phyloP scores from a whole-genome alignment of 495 filamentous ascomycete species.

The Penicillium odoratum region DNA sequence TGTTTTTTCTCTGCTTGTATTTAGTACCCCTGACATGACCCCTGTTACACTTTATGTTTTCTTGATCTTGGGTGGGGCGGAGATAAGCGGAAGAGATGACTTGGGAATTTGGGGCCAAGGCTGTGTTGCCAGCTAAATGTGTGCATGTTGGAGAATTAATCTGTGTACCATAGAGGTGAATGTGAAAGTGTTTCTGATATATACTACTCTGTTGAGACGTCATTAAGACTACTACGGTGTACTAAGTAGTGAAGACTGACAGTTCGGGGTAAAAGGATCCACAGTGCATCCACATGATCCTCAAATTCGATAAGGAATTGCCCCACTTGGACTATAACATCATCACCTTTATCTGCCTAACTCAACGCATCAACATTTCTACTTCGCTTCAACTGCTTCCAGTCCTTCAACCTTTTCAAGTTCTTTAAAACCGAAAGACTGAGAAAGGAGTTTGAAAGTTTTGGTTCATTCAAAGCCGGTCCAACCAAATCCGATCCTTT shows the following conservation, averaged over 20 bases:
- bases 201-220: too few relatives aligned
- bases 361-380: neutral
- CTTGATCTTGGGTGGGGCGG: constrained; percentile 15
- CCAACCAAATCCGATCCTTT: constrained; percentile 9
- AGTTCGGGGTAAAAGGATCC: neutral
- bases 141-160: constrained; percentile 28
- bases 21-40: constrained; percentile 35
- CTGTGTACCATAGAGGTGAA: constrained; percentile 35
- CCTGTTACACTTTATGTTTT: constrained; percentile 24
- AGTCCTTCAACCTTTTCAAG: too few relatives aligned
- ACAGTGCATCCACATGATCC: constrained; percentile 3
- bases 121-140: constrained; percentile 17
- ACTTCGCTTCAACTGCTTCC: too few relatives aligned
- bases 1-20: constrained; percentile 37
- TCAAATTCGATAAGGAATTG: constrained; percentile 7
- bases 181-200: constrained; percentile 19
- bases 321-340: constrained; percentile 14
- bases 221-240: neutral
- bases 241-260: neutral
- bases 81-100: constrained; percentile 21
- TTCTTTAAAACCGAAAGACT: too few relatives aligned
- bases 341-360: constrained; percentile 13
- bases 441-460: neutral
- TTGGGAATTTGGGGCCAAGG: constrained; percentile 16
- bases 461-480: neutral